Base-by-base conservation (phyloP, 2,329 filamentous ascomycete species). In the Aspergillus flavus region DNA sequence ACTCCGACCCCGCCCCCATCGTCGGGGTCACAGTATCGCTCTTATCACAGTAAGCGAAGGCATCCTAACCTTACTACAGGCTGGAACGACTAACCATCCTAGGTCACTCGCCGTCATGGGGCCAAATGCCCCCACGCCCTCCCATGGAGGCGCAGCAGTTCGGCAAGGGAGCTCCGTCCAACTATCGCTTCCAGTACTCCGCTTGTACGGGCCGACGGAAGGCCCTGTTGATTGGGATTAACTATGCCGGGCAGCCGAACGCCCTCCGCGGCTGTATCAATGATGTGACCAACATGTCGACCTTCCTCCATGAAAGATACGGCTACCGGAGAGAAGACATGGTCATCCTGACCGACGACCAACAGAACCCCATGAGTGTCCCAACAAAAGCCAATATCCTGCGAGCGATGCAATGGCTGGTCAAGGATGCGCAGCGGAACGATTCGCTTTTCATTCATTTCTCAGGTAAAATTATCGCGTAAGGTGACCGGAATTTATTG, bases 371-470 rank as follows among this genome's bases (percentile, higher is more conserved):
- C n/a, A 94, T 97, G 91, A 96, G 93, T 79, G 90, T 96, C 77
- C 94, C 94, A 1, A 97, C 92, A 7, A 97, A 97, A 78, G 90
- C 92, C 68, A 98, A 98, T 75, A 96, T 98, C 61, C 78, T 98
- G 21, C 86, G 94, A 58, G 94, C 94, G 28, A 98, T 98, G 94
- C 93, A 97, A 74, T 98, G 94, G 94, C 83, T 98, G n/a, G 93
- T 97, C 64, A 96, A 96, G 78, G 94, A 96, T 74, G 94, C 94
- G 6, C 87, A 87, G 63, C 91, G 93, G 0, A 96, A 97, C 75
- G 94, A 98, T 76, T 96, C 94, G 6, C 85, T 98, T 1, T 97
- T 98, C 80, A 95, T 97, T 79, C 94, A 98, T 81, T 98, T 96
- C 77, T 97, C 94, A 39, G 93, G 91, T 93, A 81, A 84, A 7